A percentile compares a stretch with the other conserved stretches of the same genome.
Evolutionary conservation across 164 flowering plant genomes (phyloP).

Genomic region (Magnolia officinalis): DNA sequence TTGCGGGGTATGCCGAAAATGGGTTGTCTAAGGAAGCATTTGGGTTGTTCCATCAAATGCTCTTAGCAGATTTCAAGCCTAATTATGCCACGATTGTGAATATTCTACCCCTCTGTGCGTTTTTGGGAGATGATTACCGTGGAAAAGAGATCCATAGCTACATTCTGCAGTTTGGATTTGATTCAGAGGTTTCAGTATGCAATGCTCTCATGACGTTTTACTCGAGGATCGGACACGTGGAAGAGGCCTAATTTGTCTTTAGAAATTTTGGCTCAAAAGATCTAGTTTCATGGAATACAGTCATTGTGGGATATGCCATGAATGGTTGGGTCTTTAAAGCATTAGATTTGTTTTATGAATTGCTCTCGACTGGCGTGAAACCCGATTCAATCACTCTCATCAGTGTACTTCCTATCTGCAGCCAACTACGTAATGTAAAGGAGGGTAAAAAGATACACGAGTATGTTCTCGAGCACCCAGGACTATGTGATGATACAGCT

Average conservation of each 20-base stretch:
- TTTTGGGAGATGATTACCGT: conserved; percentile 24
- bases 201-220: conserved; percentile 75
- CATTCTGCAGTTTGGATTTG: conserved; percentile 37
- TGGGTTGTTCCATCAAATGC: conserved; percentile 44
- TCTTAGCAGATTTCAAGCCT: conserved; percentile 34
- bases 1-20: conserved; percentile 67
- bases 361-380: conserved; percentile 19
- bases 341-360: conserved; percentile 43
- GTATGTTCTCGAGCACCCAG: conserved; percentile 36
- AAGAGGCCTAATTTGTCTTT: conserved; percentile 56
- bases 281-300: conserved; percentile 79
- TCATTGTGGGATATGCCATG: conserved; percentile 64
- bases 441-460: conserved; percentile 63
- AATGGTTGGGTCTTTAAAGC: conserved; percentile 47
- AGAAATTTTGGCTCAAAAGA: conserved; percentile 46
- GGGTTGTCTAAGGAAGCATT: conserved; percentile 40
- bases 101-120: conserved; percentile 61
- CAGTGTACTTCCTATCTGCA: conserved; percentile 67
- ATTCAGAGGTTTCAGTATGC: conserved; percentile 37
- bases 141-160: conserved; percentile 65
- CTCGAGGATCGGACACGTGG: conserved; percentile 44
- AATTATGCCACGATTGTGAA: conserved; percentile 64
- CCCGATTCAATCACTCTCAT: conserved; percentile 59
- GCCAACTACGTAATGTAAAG: conserved; percentile 29
- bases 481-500: conserved; percentile 36